Conservation (phyloP, 371 early-diverging fungal species). For the Coemansia sp. region DNA sequence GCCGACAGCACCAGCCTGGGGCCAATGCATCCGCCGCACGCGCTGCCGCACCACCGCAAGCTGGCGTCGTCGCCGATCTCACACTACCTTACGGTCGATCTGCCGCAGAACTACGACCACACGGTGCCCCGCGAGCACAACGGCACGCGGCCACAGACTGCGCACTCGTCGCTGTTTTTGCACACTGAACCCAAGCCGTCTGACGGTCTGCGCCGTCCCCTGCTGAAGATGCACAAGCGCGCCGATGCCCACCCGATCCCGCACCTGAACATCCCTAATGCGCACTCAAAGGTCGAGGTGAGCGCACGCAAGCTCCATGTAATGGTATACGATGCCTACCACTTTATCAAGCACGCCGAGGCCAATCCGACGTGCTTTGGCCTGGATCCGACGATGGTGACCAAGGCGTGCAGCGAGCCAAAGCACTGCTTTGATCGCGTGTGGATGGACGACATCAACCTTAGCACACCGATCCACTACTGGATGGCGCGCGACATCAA, state of each 20-base stretch:
- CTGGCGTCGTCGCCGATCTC: constrained; percentile 28
- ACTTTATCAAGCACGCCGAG: constrained; percentile 46
- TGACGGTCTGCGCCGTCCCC: constrained; percentile 5
- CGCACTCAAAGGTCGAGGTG: background rate
- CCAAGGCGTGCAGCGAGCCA: constrained; percentile 35
- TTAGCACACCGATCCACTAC: constrained; percentile 40
- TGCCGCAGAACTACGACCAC: constrained; percentile 39
- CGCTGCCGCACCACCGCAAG: constrained; percentile 29
- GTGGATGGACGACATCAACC: constrained; percentile 44
- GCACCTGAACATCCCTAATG: background rate
- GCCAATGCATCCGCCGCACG: constrained; percentile 17
- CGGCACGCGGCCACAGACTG: constrained; percentile 15
- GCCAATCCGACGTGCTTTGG: constrained; percentile 36
- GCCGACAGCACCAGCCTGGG: constrained; percentile 20
- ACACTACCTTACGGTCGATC: constrained; percentile 33
- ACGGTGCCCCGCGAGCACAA: constrained; percentile 40
- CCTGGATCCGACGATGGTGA: constrained; percentile 18
- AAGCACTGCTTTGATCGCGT: constrained; percentile 43
- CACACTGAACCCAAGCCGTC: constrained; percentile 3
- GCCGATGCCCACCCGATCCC: constrained; percentile 2
- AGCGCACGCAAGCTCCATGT: constrained; percentile 19
- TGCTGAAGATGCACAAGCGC: constrained; percentile 17
- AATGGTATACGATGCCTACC: constrained; percentile 46
- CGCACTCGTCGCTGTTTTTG: background rate
- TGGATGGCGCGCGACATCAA: constrained; percentile 49